Conservation (phyloP, 768 basidiomycete genomes). For the Dictyophora rubrovolvata region DNA sequence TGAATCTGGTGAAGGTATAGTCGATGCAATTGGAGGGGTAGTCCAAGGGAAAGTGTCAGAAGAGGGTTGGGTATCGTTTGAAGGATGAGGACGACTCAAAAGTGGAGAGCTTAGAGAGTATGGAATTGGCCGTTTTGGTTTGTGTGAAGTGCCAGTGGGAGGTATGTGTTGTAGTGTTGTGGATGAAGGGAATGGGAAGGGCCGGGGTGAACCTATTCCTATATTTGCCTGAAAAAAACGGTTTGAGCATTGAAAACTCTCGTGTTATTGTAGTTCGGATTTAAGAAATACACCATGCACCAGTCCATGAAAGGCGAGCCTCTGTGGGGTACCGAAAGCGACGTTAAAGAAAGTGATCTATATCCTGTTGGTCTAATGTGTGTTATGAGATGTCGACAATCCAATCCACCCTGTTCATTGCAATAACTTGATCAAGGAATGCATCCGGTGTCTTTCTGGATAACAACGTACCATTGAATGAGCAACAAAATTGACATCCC, state of each 20-base stretch:
- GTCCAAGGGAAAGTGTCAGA: not conserved
- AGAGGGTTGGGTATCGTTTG: not conserved
- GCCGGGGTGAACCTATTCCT: conserved; percentile 54
- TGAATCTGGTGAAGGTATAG: not conserved
- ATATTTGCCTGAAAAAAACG: conserved; percentile 58
- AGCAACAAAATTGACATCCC: conserved; percentile 85
- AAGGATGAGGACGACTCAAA: not conserved
- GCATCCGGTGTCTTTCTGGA: not conserved
- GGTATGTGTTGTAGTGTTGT: not conserved
- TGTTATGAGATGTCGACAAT: conserved; percentile 86
- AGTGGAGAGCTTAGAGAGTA: not conserved
- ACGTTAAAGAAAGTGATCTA: conserved; percentile 77
- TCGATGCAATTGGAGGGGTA: not conserved
- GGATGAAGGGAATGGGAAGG: conserved; percentile 10
- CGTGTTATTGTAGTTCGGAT: not conserved
- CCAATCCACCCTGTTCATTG: conserved; percentile 59
- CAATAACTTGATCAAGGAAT: not conserved
- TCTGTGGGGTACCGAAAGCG: conserved; percentile 86
- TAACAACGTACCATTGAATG: conserved; percentile 67
- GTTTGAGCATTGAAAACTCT: not conserved
- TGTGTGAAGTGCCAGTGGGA: too few relatives aligned
- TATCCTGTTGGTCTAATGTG: conserved; percentile 77
- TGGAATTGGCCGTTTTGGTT: not conserved
- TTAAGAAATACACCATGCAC: conserved; percentile 60
- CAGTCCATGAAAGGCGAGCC: conserved; percentile 99